These are phyloP conservation scores for Atkinsonella hypoxylon DNA, from an alignment of 2,329 filamentous ascomycete species.

Conservation along the genomic window DNA sequence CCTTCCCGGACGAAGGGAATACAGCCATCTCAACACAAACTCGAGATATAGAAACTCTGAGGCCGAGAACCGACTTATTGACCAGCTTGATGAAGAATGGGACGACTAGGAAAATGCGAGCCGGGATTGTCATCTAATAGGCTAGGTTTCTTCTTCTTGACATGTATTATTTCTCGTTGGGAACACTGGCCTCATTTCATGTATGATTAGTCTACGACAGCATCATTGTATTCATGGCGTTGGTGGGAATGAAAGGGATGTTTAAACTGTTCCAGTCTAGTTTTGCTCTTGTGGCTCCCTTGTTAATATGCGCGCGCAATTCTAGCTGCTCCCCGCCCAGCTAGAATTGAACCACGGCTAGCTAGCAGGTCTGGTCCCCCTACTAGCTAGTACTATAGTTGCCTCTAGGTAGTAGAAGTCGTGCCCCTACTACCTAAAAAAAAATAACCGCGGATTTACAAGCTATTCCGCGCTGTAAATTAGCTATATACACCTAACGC, in stretches of 20 bases:
- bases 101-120: slow-evolving; percentile 46
- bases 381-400: too few species aligned
- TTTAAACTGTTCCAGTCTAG: not conserved
- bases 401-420: too few species aligned
- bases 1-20: slow-evolving; percentile 53
- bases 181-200: not conserved
- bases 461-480: too few species aligned
- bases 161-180: not conserved
- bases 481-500: too few species aligned
- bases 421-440: too few species aligned
- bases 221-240: not conserved
- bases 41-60: slow-evolving; percentile 46
- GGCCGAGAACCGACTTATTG: slow-evolving; percentile 87
- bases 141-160: not conserved
- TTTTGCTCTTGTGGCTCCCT: not conserved
- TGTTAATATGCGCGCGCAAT: too few species aligned
- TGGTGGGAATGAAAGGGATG: not conserved
- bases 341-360: too few species aligned
- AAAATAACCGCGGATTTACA: too few species aligned
- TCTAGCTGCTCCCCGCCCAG: too few species aligned
- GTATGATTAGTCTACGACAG: not conserved
- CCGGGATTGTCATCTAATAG: not conserved
- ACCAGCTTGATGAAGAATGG: slow-evolving; percentile 95
- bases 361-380: too few species aligned
- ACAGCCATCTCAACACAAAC: slow-evolving; percentile 49